These are phyloP conservation scores for Wallemia hederae DNA, from an alignment of 1,284 basidiomycete genomes.

Conservation along the genomic window DNA sequence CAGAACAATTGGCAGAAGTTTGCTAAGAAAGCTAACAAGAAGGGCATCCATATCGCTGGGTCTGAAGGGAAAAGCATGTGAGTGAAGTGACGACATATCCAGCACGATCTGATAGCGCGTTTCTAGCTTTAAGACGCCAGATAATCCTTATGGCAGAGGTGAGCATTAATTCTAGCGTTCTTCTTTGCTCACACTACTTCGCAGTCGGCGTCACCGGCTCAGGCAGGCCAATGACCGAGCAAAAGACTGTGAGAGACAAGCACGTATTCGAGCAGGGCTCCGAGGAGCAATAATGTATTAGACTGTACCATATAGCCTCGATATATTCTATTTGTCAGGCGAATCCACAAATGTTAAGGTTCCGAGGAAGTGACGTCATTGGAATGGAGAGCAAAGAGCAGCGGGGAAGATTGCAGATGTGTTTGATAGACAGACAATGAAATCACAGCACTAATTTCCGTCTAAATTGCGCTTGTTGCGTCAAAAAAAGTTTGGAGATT, in stretches of 20 bases:
- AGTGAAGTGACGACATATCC: not conserved
- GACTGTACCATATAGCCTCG: no score
- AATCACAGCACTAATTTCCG: no score
- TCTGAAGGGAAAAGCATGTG: not conserved
- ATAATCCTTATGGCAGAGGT: not conserved
- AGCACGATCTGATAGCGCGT: not conserved
- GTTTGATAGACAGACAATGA: no score
- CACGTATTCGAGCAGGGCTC: not conserved
- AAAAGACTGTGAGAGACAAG: not conserved
- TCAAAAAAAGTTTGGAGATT: no score
- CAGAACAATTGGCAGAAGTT: conserved; percentile 19
- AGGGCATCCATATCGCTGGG: conserved; percentile 11
- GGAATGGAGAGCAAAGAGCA: no score
- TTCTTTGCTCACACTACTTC: not conserved
- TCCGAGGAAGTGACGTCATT: no score
- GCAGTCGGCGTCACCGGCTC: not conserved
- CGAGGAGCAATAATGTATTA: not conserved
- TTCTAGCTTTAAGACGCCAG: not conserved
- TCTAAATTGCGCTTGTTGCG: no score
- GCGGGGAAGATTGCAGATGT: no score
- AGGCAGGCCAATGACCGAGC: not conserved
- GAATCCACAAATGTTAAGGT: no score
- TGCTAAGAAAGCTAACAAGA: conserved; percentile 15
- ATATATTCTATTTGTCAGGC: no score
- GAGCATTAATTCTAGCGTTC: not conserved